A percentile compares a stretch with the other conserved stretches of the same genome.
phyloP scores from a whole-genome alignment of 2,329 filamentous ascomycete species.

The Fusarium setosum region DNA sequence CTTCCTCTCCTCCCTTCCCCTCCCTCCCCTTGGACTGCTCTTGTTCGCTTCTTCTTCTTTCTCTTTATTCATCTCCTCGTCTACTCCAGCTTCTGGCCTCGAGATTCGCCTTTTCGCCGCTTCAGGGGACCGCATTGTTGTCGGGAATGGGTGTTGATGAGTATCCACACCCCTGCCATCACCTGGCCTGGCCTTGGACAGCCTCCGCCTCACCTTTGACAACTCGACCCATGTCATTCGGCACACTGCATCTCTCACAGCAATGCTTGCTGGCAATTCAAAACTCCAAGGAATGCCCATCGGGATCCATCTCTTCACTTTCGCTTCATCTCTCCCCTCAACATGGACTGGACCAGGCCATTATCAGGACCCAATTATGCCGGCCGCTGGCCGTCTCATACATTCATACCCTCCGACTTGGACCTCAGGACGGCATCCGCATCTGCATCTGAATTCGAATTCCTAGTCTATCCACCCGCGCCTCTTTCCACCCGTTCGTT shows the following conservation, averaged over 20 bases:
- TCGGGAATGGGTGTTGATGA: constrained; percentile 26
- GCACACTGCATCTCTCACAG: constrained; percentile 2
- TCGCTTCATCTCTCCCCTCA: neutral
- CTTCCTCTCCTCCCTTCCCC: constrained; percentile 30
- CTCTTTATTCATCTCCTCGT: neutral
- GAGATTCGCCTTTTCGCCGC: constrained; percentile 1
- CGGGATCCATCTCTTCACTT: neutral
- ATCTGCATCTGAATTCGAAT: constrained; percentile 11
- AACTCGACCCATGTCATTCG: constrained; percentile 35
- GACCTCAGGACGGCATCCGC: neutral
- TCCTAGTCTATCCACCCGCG: constrained; percentile 26
- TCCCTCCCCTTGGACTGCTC: constrained; percentile 14
- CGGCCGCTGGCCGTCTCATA: constrained; percentile 1
- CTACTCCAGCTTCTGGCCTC: neutral
- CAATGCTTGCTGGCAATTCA: neutral
- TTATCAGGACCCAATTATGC: neutral
- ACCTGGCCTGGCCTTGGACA: constrained; percentile 30
- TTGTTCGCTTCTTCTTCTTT: neutral
- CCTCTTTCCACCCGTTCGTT: constrained; percentile 13
- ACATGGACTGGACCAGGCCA: neutral
- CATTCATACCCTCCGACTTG: neutral
- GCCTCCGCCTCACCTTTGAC: constrained; percentile 26
- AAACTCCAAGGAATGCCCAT: neutral
- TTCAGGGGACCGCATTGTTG: constrained; percentile 3
- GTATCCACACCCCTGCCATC: constrained; percentile 34